Evolutionary conservation across 2,329 filamentous ascomycete species (phyloP).

Genomic region (Scorias spongiosa): DNA sequence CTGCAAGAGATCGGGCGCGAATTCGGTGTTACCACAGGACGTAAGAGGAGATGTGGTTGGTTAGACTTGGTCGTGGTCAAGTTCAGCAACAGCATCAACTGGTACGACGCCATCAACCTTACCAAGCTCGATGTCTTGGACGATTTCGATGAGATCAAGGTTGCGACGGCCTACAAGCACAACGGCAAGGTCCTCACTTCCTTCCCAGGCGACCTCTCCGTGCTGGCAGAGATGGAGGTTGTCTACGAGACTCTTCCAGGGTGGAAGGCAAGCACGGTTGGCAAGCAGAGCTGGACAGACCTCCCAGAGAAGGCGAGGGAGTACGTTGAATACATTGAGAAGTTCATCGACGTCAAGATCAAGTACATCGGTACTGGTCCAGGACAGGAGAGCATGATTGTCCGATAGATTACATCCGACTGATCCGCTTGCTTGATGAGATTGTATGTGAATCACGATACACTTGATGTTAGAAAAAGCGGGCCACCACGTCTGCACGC

Average conservation of each 20-base stretch:
- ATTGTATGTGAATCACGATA: background rate
- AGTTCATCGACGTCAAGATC: conserved; percentile 47
- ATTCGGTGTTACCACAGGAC: conserved; percentile 42
- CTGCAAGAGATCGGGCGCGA: conserved; percentile 42
- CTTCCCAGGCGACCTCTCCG: conserved; percentile 49
- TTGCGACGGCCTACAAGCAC: conserved; percentile 54
- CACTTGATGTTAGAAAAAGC: too few species aligned
- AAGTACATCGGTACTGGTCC: conserved; percentile 54
- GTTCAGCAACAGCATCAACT: conserved; percentile 49
- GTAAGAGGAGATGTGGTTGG: conserved; percentile 48
- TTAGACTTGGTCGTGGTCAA: conserved; percentile 54
- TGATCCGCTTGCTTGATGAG: background rate
- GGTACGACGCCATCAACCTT: conserved; percentile 50
- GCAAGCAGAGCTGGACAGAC: conserved; percentile 43
- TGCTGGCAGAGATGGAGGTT: conserved; percentile 45
- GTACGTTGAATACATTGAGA: conserved; percentile 54
- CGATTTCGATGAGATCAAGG: conserved; percentile 58
- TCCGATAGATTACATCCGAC: conserved; percentile 21
- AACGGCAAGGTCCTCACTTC: conserved; percentile 41
- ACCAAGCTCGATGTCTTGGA: conserved; percentile 59
- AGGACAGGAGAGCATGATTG: conserved; percentile 49
- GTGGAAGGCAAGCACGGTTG: conserved; percentile 51
- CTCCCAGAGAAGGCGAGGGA: conserved; percentile 48
- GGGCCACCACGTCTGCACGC: too few species aligned
- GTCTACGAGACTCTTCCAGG: conserved; percentile 54